Base-by-base conservation (phyloP, 768 basidiomycete genomes). In the Psilocybe tampanensis region DNA sequence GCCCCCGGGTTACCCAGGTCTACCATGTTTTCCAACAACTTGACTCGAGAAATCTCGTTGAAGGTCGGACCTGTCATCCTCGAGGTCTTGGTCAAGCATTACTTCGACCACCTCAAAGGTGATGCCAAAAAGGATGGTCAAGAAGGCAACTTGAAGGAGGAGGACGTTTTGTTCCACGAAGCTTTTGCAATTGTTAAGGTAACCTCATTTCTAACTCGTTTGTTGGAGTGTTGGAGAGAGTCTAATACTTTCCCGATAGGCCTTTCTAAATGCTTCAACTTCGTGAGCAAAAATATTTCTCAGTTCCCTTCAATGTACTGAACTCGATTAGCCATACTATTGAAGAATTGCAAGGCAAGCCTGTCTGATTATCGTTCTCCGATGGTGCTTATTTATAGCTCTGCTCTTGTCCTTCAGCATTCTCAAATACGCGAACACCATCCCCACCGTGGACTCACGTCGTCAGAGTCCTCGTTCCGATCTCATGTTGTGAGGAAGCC, bases 401-500 rank as follows among this genome's bases (percentile, higher is more conserved):
- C 26, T 22, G 41, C 34, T 39, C 43, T 48, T 22, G 15, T 49
- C 23, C 26, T n/a, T 12, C 44, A 80, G 83, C 76, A 8, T 93
- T 94, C 67, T 82, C 88, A 1, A 94, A 94, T 65, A 88, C 85
- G 0, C 84, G 88, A 17, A 94, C 90, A 0, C 92, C 90, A 0
- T 85, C 92, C 13, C 92, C 94, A 15, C 93, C 93, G 26, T 92
- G 88, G 82, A 86, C 91, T 8, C 88, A 86, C 60, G 82, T 92
- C 43, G 80, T 89, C 48, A 80, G 88, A 48, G 74, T 90, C 9
- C 65, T 86, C 8, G 81, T 97, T 3, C 94, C 94, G 2, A 81
- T 90, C 71, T 76, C 84, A 0, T 84, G 78, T 44, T 94, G 94
- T 64, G 84, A 90, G 41, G 80, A 86, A 23, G 91, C 94, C 2